Percentiles rank a stretch among this genome's conserved stretches.
phyloP scores from a whole-genome alignment of 2,329 filamentous ascomycete genomes.

The Cercospora sojina region DNA sequence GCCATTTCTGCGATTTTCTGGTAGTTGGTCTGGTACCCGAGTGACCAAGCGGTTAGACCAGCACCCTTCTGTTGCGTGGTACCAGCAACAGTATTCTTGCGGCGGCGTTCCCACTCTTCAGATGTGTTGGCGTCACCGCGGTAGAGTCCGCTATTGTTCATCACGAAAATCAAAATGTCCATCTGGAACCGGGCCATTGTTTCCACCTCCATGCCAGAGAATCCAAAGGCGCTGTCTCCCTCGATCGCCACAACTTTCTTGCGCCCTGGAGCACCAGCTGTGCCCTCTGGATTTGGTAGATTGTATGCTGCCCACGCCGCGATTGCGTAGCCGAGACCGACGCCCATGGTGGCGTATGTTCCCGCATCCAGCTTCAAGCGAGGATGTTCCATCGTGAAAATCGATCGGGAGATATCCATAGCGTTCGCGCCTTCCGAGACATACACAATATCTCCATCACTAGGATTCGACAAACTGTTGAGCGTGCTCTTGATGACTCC shows the following conservation, averaged over 20 bases:
- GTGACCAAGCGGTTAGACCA: constrained; percentile 50
- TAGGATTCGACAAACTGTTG: constrained; percentile 47
- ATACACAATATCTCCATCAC: constrained; percentile 53
- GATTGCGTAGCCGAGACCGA: constrained; percentile 58
- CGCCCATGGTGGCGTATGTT: constrained; percentile 60
- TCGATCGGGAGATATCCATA: constrained; percentile 60
- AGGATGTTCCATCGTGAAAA: constrained; percentile 55
- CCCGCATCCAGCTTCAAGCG: constrained; percentile 58
- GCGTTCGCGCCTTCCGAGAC: constrained; percentile 60
- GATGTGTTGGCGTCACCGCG: constrained; percentile 40
- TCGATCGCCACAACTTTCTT: constrained; percentile 58
- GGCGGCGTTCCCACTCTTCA: constrained; percentile 48
- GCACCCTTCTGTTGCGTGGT: constrained; percentile 39
- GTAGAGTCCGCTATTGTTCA: constrained; percentile 53
- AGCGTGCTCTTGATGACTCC: constrained; percentile 54
- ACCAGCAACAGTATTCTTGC: constrained; percentile 42
- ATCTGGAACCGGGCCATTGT: constrained; percentile 57
- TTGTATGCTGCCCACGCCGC: constrained; percentile 59
- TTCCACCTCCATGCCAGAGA: constrained; percentile 57
- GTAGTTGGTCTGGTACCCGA: constrained; percentile 55
- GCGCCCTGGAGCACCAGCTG: constrained; percentile 30
- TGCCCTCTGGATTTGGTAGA: constrained; percentile 39
- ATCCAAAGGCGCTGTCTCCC: constrained; percentile 58
- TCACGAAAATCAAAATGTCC: constrained; percentile 42
- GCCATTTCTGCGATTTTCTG: constrained; percentile 57